These are phyloP conservation scores for Hondaea fermentalgiana DNA, from an alignment of 108 stramenopile genomes.

Conservation along the genomic window DNA sequence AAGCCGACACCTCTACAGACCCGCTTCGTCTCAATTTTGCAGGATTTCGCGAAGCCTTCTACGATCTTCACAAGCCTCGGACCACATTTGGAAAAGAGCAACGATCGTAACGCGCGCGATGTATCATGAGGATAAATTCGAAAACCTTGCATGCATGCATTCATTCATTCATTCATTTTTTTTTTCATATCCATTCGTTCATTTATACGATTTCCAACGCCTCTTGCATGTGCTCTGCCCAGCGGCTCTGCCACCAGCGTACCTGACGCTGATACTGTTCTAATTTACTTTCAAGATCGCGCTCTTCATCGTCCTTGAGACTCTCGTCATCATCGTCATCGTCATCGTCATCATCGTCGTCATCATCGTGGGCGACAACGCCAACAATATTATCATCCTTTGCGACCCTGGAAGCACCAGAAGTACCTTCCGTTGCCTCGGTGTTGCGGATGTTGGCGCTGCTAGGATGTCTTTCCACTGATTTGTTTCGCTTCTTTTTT, in stretches of 20 bases:
- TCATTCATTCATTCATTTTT: too few species aligned
- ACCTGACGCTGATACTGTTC: neutral
- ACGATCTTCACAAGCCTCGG: neutral
- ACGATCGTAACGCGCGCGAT: too few species aligned
- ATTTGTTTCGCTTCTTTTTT: neutral
- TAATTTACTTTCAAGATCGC: neutral
- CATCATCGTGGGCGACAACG: neutral
- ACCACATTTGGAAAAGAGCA: neutral
- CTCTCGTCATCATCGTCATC: neutral
- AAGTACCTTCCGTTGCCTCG: too few species aligned
- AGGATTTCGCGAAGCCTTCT: neutral
- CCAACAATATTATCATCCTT: neutral
- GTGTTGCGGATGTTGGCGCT: too few species aligned
- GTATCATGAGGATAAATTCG: too few species aligned
- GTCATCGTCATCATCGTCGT: neutral
- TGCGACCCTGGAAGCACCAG: neutral
- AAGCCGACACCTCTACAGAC: neutral
- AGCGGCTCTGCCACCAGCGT: neutral
- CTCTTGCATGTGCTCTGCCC: neutral
- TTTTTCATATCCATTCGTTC: neutral
- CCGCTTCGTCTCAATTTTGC: neutral
- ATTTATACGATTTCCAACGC: neutral
- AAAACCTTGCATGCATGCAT: too few species aligned
- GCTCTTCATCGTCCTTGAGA: neutral
- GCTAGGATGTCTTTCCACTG: neutral